These are phyloP conservation scores for Cryptomeria japonica DNA, from an alignment of 75 land plant species.

Conservation along the genomic window DNA sequence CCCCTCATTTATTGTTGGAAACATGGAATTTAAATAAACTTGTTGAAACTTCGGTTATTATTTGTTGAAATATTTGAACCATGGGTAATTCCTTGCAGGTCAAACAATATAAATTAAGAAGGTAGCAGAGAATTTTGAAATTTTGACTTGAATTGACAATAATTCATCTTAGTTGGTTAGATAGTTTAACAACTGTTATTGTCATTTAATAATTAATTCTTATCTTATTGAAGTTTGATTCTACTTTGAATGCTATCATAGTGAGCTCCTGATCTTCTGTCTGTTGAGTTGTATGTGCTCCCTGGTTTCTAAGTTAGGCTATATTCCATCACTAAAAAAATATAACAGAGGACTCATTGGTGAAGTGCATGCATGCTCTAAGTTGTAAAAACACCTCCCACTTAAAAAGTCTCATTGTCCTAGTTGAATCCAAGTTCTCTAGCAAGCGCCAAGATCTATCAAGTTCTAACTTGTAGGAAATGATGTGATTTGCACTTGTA, in stretches of 20 bases:
- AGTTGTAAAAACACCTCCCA: not conserved
- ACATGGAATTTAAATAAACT: not conserved
- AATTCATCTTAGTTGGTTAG: not conserved
- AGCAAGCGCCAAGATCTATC: not conserved
- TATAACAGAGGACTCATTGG: not conserved
- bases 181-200: too few relatives aligned
- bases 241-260: not conserved
- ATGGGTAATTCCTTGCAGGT: not conserved
- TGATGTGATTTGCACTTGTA: not conserved
- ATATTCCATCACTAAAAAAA: not conserved
- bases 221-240: too few relatives aligned
- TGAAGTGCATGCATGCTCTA: not conserved
- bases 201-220: not conserved
- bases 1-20: not conserved
- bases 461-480: not conserved
- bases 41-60: not conserved
- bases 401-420: not conserved
- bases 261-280: too few relatives aligned
- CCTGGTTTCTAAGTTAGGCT: not conserved
- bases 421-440: not conserved
- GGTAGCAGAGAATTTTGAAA: not conserved
- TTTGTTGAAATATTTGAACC: not conserved
- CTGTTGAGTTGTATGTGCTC: not conserved
- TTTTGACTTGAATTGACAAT: not conserved
- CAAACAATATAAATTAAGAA: not conserved